These are phyloP conservation scores for Pulveroboletus ravenelii DNA, from an alignment of 768 basidiomycete genomes.

Conservation along the genomic window DNA sequence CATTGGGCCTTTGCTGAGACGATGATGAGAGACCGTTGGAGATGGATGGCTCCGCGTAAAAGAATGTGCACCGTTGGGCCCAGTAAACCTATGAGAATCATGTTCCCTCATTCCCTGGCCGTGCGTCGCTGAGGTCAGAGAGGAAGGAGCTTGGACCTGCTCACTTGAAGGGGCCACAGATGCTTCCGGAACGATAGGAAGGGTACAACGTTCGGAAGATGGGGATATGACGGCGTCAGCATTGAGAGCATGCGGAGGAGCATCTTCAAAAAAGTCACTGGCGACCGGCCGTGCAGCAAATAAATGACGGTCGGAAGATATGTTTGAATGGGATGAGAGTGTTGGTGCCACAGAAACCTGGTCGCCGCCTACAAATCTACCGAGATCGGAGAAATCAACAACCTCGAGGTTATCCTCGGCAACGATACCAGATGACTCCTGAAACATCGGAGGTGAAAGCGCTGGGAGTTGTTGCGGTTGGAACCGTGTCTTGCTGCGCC, in stretches of 20 bases:
- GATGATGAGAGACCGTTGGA: conserved; percentile 17
- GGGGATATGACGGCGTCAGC: conserved; percentile 33
- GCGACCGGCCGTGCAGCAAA: conserved; percentile 50
- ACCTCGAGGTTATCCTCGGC: conserved; percentile 65
- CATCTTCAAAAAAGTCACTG: conserved; percentile 70
- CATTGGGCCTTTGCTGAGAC: conserved; percentile 18
- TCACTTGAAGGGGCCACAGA: conserved; percentile 8
- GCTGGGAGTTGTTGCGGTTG: conserved; percentile 27
- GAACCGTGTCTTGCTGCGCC: conserved; percentile 50
- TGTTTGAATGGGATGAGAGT: conserved; percentile 17
- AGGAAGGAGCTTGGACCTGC: conserved; percentile 1
- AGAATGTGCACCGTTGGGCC: conserved; percentile 15
- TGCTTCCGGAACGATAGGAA: conserved; percentile 15
- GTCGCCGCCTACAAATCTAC: conserved; percentile 54
- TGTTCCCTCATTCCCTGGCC: conserved; percentile 15
- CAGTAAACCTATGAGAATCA: conserved; percentile 16
- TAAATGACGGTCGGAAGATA: conserved; percentile 16
- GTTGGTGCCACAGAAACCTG: conserved; percentile 9
- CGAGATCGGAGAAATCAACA: conserved; percentile 78
- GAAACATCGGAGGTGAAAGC: conserved; percentile 33
- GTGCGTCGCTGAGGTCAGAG: not conserved
- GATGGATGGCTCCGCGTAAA: conserved; percentile 17
- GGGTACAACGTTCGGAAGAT: conserved; percentile 13
- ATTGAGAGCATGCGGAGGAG: conserved; percentile 28
- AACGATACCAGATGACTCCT: conserved; percentile 36